These are phyloP conservation scores for Leptographium flavum DNA, from an alignment of 2,329 filamentous ascomycete species.

Conservation along the genomic window DNA sequence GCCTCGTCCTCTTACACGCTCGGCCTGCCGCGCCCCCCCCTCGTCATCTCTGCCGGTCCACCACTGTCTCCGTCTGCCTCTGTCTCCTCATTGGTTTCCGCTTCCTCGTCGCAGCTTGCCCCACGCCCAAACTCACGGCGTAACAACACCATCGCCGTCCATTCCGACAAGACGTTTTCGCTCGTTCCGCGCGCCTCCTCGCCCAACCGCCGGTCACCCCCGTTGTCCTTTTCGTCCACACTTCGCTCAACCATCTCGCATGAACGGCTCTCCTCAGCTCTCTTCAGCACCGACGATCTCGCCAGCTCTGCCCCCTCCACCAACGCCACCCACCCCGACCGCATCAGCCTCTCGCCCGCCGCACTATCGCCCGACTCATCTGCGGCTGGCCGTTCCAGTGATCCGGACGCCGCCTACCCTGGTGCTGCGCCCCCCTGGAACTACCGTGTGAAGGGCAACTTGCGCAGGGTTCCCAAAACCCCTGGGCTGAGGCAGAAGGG, in stretches of 20 bases:
- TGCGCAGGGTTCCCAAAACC: constrained; percentile 35
- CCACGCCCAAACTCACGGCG: constrained; percentile 23
- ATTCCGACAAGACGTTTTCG: constrained; percentile 46
- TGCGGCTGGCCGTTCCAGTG: constrained; percentile 20
- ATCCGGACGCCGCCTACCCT: constrained; percentile 13
- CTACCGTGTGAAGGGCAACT: constrained; percentile 37
- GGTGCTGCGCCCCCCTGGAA: constrained; percentile 29
- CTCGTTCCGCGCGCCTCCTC: constrained; percentile 21
- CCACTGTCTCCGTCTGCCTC: constrained; percentile 8
- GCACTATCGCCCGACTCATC: constrained; percentile 19
- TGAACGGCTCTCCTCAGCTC: constrained; percentile 31
- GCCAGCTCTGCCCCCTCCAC: constrained; percentile 29
- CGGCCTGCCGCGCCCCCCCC: background rate
- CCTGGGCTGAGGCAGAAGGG: constrained; percentile 24
- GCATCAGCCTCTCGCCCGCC: constrained; percentile 23
- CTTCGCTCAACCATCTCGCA: constrained; percentile 32
- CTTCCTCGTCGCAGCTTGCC: constrained; percentile 12
- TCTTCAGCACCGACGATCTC: constrained; percentile 32
- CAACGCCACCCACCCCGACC: constrained; percentile 26
- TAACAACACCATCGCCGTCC: constrained; percentile 32
- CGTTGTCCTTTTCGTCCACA: constrained; percentile 24
- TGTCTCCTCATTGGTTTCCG: constrained; percentile 7
- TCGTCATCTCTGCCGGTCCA: constrained; percentile 4
- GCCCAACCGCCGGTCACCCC: constrained; percentile 23
- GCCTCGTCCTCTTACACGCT: background rate